phyloP scores from a whole-genome alignment of 805 yeast species.

The Kazachstania psychrophila region DNA sequence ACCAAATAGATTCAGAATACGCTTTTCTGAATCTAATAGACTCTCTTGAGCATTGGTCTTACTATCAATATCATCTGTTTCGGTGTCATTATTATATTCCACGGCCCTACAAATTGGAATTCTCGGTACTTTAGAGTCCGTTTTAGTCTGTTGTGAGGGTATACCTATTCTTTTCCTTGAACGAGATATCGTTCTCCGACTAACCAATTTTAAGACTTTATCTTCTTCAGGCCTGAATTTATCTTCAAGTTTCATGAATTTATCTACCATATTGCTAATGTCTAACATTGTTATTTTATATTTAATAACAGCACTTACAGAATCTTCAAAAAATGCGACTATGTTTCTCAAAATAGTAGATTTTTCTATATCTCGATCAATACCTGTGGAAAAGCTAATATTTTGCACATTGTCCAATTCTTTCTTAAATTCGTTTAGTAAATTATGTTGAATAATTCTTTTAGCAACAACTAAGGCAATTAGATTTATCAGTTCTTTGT shows the following conservation, averaged over 20 bases:
- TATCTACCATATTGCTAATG: too few relatives aligned
- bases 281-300: too few relatives aligned
- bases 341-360: background rate
- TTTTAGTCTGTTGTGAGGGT: background rate
- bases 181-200: conserved; percentile 4
- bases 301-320: too few relatives aligned
- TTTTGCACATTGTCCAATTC: too few relatives aligned
- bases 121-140: background rate
- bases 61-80: background rate
- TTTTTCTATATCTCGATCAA: too few relatives aligned
- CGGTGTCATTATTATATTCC: background rate
- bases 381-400: too few relatives aligned
- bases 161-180: conserved; percentile 6
- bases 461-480: background rate
- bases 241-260: background rate
- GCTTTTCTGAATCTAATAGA: too few relatives aligned
- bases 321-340: background rate
- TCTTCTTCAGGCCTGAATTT: background rate
- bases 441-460: background rate
- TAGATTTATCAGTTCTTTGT: conserved; percentile 5
- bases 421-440: too few relatives aligned
- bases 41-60: too few relatives aligned
- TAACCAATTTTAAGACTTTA: background rate
- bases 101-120: background rate
- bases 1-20: too few relatives aligned